phyloP scores from a whole-genome alignment of 2,329 filamentous ascomycete species.

The Albophoma yamanashiensis region DNA sequence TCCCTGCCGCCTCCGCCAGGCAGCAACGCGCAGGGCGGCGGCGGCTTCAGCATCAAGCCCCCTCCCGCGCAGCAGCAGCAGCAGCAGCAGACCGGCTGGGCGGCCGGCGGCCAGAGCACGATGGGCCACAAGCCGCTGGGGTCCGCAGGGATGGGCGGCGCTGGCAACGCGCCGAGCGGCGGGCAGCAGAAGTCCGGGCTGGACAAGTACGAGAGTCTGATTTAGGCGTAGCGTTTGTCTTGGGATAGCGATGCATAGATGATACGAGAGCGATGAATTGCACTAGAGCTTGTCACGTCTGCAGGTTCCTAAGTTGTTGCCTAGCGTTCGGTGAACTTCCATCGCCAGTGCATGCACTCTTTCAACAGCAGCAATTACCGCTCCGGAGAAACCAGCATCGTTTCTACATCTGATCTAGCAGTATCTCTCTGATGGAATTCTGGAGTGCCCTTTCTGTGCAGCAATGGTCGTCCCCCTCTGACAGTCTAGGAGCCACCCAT shows the following conservation, averaged over 20 bases:
- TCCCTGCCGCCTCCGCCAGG: constrained; percentile 46
- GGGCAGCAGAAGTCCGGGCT: constrained; percentile 39
- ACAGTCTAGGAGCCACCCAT: neutral
- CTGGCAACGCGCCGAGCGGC: constrained; percentile 13
- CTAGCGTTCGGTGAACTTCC: neutral
- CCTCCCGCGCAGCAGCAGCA: constrained; percentile 21
- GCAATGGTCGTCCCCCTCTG: neutral
- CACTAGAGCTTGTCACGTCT: neutral
- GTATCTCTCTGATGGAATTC: neutral
- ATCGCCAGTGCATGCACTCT: neutral
- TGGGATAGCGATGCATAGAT: neutral
- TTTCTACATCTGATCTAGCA: neutral
- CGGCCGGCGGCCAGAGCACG: constrained; percentile 11
- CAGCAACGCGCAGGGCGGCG: constrained; percentile 18
- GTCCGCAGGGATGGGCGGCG: constrained; percentile 12
- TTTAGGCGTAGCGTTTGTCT: constrained; percentile 25
- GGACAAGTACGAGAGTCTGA: constrained; percentile 58
- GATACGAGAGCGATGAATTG: neutral
- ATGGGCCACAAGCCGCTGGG: constrained; percentile 4
- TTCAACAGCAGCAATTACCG: neutral
- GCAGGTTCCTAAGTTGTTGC: neutral
- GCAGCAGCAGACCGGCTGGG: constrained; percentile 9
- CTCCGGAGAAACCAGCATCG: neutral
- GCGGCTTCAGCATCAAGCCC: constrained; percentile 36
- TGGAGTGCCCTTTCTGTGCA: neutral